Evolutionary conservation across 106 monocot species (phyloP).

Genomic region (Allium sativum): DNA sequence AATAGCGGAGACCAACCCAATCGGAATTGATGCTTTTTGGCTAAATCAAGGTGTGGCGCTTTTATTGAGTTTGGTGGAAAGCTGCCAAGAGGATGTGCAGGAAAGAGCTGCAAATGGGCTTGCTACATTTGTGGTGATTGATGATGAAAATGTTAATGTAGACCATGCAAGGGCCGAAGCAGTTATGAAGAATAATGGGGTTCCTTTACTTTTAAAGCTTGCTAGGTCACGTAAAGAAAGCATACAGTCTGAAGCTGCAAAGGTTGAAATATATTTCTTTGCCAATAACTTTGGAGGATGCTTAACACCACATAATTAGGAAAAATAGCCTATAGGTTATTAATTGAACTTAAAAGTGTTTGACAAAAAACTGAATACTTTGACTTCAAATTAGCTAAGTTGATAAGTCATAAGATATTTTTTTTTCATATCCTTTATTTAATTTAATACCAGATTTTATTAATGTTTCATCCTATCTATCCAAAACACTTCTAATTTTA

Average conservation of each 20-base stretch:
- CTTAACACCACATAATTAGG: too few relatives aligned
- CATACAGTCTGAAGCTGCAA: conserved; percentile 88
- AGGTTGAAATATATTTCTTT: conserved; percentile 31
- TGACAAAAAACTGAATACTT: too few relatives aligned
- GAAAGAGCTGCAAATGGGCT: conserved; percentile 83
- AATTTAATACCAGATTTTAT: too few relatives aligned
- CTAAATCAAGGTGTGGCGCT: conserved; percentile 61
- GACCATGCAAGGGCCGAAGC: conserved; percentile 74
- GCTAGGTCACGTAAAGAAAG: conserved; percentile 74
- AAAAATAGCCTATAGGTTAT: too few relatives aligned
- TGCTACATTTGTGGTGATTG: conserved; percentile 89
- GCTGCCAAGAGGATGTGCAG: conserved; percentile 85
- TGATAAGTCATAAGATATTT: too few relatives aligned
- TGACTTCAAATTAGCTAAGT: too few relatives aligned
- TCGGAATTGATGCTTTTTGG: conserved; percentile 70
- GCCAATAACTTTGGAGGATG: too few relatives aligned
- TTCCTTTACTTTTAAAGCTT: conserved; percentile 72
- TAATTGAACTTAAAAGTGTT: too few relatives aligned
- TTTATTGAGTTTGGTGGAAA: conserved; percentile 52
- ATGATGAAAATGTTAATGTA: conserved; percentile 83
- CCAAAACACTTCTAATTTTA: too few relatives aligned
- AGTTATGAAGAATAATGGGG: conserved; percentile 79
- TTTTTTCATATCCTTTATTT: too few relatives aligned
- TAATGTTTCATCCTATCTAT: too few relatives aligned
- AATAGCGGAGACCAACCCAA: conserved; percentile 66